These are phyloP conservation scores for Chalciporus sphaerocephalus DNA, from an alignment of 768 basidiomycete species.

Conservation along the genomic window DNA sequence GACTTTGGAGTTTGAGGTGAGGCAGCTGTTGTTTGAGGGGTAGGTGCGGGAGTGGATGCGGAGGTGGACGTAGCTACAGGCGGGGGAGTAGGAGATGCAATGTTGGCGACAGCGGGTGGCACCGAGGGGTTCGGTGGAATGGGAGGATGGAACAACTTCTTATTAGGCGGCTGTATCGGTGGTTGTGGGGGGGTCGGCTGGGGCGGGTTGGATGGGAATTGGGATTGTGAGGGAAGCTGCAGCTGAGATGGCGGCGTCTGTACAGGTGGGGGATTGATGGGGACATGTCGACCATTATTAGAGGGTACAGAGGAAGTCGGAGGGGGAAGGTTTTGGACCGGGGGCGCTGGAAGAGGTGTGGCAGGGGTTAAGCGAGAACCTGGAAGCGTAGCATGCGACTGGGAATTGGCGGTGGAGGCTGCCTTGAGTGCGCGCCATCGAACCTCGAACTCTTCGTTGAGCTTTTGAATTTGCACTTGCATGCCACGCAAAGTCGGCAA, in stretches of 20 bases:
- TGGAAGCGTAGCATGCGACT: background rate
- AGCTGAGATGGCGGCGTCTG: conserved; percentile 10
- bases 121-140: conserved; percentile 24
- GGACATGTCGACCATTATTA: conserved; percentile 27
- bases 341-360: conserved; percentile 17
- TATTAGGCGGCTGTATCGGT: conserved; percentile 6
- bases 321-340: conserved; percentile 16
- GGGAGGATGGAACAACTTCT: conserved; percentile 15
- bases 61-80: conserved; percentile 40
- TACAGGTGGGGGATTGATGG: conserved; percentile 26
- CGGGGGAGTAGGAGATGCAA: conserved; percentile 41
- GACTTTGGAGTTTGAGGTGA: conserved; percentile 71
- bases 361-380: conserved; percentile 5
- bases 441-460: conserved; percentile 38
- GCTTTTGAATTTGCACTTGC: conserved; percentile 39
- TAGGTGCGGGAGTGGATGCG: conserved; percentile 43
- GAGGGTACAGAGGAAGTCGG: conserved; percentile 21
- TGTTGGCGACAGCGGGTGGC: conserved; percentile 7
- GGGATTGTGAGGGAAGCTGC: conserved; percentile 5
- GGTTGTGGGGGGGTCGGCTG: conserved; percentile 9
- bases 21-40: conserved; percentile 39
- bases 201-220: conserved; percentile 5
- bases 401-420: conserved; percentile 4
- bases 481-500: conserved; percentile 42
- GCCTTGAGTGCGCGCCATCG: conserved; percentile 25